Evolutionary conservation across 495 filamentous ascomycete genomes (phyloP), one percentile per base, ranked within the genome.

Genomic region (Tetracladium marchalianum): DNA sequence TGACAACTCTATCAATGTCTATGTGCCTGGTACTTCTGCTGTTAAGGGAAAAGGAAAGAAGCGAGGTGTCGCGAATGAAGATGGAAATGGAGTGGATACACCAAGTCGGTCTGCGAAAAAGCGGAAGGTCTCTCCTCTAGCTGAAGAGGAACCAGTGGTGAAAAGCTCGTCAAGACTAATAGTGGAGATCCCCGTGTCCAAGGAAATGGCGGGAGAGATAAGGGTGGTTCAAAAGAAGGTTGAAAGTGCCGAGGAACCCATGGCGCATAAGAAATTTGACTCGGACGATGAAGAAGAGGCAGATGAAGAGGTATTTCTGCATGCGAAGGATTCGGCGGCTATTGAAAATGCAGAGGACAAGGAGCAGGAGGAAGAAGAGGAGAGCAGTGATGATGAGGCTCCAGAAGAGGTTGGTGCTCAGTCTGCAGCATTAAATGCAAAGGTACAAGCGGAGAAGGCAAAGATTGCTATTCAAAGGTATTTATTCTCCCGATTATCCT

Each of bases 331-430:
- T 27, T n/a, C n/a, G n/a, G n/a, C n/a, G n/a, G n/a, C n/a, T n/a
- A n/a, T n/a, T n/a, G n/a, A n/a, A n/a, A n/a, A n/a, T n/a, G n/a
- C n/a, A n/a, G n/a, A n/a, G n/a, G n/a, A n/a, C n/a, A n/a, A n/a
- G n/a, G n/a, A n/a, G n/a, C n/a, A n/a, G n/a, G n/a, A n/a, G n/a
- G n/a, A n/a, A n/a, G n/a, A n/a, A n/a, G n/a, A n/a, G 5, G 53
- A 53, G 19, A 36, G 39, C 18, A 53, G 50, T 35, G 55, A 54
- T 37, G 51, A 58, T 43, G 55, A 58, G 35, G 55, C 51, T 27
- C 55, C 55, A 38, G 51, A 58, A 35, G 51, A 46, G 31, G 40
- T 58, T 17, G 49, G 35, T 11, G 43, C 32, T 4, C 41, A 54
- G 34, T 51, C 48, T 7, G 51, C 55, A 27, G 38, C 41, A 19